Percentiles rank a stretch among this genome's conserved stretches.
These are phyloP conservation scores for Lasiosphaeria miniovina DNA, from an alignment of 495 filamentous ascomycete species.

Conservation along the genomic window DNA sequence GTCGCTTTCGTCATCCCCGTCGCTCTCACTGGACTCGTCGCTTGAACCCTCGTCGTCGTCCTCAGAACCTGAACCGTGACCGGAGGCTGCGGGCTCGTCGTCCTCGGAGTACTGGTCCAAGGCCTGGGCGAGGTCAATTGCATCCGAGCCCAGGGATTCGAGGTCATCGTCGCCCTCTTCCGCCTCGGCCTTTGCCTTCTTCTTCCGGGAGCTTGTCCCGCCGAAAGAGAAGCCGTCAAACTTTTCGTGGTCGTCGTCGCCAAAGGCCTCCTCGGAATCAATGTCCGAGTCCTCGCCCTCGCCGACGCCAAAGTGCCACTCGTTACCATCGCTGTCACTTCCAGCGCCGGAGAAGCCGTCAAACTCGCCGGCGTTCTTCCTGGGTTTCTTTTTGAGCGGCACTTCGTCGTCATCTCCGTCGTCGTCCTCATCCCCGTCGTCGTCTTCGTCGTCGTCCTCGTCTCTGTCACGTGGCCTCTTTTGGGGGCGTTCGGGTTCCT, in stretches of 20 bases:
- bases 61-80: slow-evolving; percentile 34
- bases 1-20: slow-evolving; percentile 56
- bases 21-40: slow-evolving; percentile 46
- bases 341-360: slow-evolving; percentile 46
- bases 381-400: slow-evolving; percentile 42
- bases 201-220: slow-evolving; percentile 59
- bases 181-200: slow-evolving; percentile 41
- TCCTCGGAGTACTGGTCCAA: slow-evolving; percentile 65
- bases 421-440: slow-evolving; percentile 53
- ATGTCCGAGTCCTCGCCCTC: slow-evolving; percentile 77
- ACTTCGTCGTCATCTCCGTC: slow-evolving; percentile 40
- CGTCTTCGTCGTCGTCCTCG: slow-evolving; percentile 55
- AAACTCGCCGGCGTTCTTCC: slow-evolving; percentile 40
- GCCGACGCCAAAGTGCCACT: slow-evolving; percentile 75
- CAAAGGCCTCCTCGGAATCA: slow-evolving; percentile 92
- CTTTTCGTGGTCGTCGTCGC: slow-evolving; percentile 78
- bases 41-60: slow-evolving; percentile 52
- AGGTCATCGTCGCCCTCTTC: slow-evolving; percentile 56
- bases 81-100: slow-evolving; percentile 27
- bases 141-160: slow-evolving; percentile 70
- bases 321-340: slow-evolving; percentile 82
- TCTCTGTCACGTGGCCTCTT: slow-evolving; percentile 46
- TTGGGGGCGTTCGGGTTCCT: slow-evolving; percentile 29
- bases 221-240: slow-evolving; percentile 75
- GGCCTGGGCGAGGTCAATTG: slow-evolving; percentile 77